Evolutionary conservation across 148 eudicot species (phyloP), one percentile per base, ranked within the genome.

Genomic region (Heliamphora exappendiculata): DNA sequence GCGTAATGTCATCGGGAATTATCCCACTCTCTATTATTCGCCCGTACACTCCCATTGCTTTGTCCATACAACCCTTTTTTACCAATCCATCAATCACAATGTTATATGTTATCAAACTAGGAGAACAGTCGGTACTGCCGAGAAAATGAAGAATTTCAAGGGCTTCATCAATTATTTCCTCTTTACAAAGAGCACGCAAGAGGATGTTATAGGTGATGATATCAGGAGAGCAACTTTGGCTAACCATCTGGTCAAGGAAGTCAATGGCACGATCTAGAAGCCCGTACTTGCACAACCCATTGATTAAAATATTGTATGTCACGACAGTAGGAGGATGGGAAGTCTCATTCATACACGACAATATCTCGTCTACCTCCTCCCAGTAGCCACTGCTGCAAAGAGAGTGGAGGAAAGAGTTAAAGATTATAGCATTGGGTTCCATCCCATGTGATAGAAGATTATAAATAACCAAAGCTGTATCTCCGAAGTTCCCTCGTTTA

Each of bases 231-330:
- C 84, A 79, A 8, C 67, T 78, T 24, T 22, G 67, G 66, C 37
- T 73, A 66, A 90, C 88, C 98, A 94, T 94, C 58, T 88, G 84
- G 59, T 70, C 79, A 59, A 94, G 87, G 75, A 85, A 84, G 49
- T 80, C 87, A 63, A 94, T 87, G 57, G 98, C 98, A 87, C 91
- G 93, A 42, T 84, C 89, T 49, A 94, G 63, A 70, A 86, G 81
- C 42, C 97, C 96, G 55, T 79, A 78, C 83, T 88, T 92, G 82
- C 98, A 94, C 37, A 94, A 81, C 59, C 95, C 94, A 78, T 90
- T 91, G 55, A 92, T 91, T 82, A 94, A 75, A 41, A 86, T 90
- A 81, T 94, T 94, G 77, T 91, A 91, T 31, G 98, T 91, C n/a
- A 90, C 80, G 62, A 83, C 72, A 31, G 84, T 87, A 14, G 91